Evolutionary conservation across 163 green algal genomes (phyloP), one percentile per base, ranked within the genome.

Genomic region (Trebouxiophyceae sp.): DNA sequence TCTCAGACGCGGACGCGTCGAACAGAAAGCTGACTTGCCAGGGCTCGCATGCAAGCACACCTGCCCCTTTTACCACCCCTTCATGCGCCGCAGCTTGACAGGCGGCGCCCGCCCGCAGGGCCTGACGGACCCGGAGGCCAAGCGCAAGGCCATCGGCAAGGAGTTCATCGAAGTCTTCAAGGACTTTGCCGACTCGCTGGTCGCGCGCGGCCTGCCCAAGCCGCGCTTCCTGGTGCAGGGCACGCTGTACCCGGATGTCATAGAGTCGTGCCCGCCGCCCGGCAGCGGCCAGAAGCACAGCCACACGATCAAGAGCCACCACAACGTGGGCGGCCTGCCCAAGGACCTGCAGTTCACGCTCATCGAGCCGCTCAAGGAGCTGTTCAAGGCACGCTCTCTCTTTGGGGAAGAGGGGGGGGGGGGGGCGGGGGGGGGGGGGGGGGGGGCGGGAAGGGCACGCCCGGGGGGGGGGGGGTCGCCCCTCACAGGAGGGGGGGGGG

Each of bases 271-370:
- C 74, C 93, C 93, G 24, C 93, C 93, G 1, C 93, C 93, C 12
- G 93, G 93, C 66, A 91, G 73, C 44, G 86, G 79, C 54, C 87
- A 95, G 85, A 97, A 97, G 82, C 91, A 99, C 87, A 91, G 78
- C 69, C 94, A 99, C 87, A 98, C 86, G 45, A 99, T 99, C 85
- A 99, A 99, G 85, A 91, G 75, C 60, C 94, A 99, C 77, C 94
- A 99, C 84, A 99, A 99, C 78, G 94, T 99, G 46, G 94, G 94
- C 27, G 94, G 94, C 26, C 81, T 99, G 67, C 94, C 94, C n/a
- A 91, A 97, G 76, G 87, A 99, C 73, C 79, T 99, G 46, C 76
- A 93, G 67, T 97, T 99, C 72, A 84, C 86, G 47, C 89, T 99
- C 34, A 89, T 98, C 8, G 94, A 99, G 85, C 94, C 94, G 26